Evolutionary conservation across 805 yeast species (phyloP), one percentile per base, ranked within the genome.

Genomic region (Wickerhamomyces pijperi): DNA sequence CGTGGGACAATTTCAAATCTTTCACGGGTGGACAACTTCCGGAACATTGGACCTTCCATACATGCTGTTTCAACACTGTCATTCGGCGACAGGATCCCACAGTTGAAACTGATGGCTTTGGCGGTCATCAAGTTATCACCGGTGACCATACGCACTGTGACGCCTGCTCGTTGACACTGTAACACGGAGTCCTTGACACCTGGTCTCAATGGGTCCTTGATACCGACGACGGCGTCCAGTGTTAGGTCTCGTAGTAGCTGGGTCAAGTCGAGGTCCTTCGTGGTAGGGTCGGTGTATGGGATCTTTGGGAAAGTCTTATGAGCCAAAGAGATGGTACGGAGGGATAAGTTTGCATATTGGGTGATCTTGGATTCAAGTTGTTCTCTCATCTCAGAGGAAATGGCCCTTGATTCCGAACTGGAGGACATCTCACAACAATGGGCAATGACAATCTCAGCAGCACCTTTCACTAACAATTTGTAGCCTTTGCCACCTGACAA

Each of bases 101-200:
- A 92, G 40, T 79, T 80, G 43, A 70, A 65, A 2, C 97, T 86
- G 48, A 92, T 92, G 0, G 97, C 94, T 47, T 74, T 77, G 5
- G 98, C 99, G 3, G 99, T 92, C 34, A 77, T 63, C 41, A 90
- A 58, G 55, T 90, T 90, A 59, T 92, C 99, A 59, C 99, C 99
- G 17, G 99, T 92, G 35, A 92, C 97, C 98, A 92, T 92, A 49
- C 96, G 72, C 16, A 92, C 97, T 19, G 82, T 74, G 19, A 92
- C 97, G 42, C 98, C 97, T 1, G 98, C 97, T 28, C 66, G 66
- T 49, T 76, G 78, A 63, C 98, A 92, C 54, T 82, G 81, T 32
- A 68, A 66, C 21, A 92, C 95, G 2, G 98, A 95, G 34, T 80
- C 78, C n/a, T 76, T 70, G 9, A 92, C 97, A 45, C 96, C 97